Evolutionary conservation across 176 grass and related monocot genomes (phyloP), one percentile per base, ranked within the genome.

Genomic region (Bromus sterilis): DNA sequence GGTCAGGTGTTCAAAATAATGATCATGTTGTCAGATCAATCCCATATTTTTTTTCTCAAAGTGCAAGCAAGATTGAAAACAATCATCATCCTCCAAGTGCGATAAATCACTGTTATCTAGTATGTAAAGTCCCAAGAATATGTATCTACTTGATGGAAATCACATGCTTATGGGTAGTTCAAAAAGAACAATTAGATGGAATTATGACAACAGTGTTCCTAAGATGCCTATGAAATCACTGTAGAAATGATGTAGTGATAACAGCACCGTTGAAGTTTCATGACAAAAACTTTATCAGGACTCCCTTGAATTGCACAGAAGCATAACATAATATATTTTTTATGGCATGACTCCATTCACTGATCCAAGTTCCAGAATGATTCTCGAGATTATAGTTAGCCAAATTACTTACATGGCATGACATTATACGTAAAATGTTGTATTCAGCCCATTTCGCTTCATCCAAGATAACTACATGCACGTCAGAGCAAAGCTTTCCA

Each of bases 401-500:
- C 76, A 73, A 51, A 78, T 44, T 66, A 37, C 35, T 43, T 14
- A 36, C 13, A 66, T 0, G 9, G 36, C 26, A 43, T 41, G 48
- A 63, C 33, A 84, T 84, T 25, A 70, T 80, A 82, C n/a, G n/a
- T n/a, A n/a, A n/a, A n/a, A n/a, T n/a, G n/a, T n/a, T n/a, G n/a
- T n/a, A n/a, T n/a, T n/a, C n/a, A n/a, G n/a, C n/a, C n/a, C n/a
- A n/a, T n/a, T 56, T 36, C 29, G 20, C 29, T 81, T 74, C 59
- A 57, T 42, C 6, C 7, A 65, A 80, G 56, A 51, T 75, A 75
- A 12, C 33, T 57, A 80, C 55, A 51, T 80, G 74, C 30, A 75
- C 6, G 66, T 42, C 55, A 66, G 34, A 79, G n/a, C 12, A 80
- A 80, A 39, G 56, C n/a, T 71, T 60, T 15, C 40, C 24, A 23